Base-by-base conservation (phyloP, 805 yeast species). In the Candida maesae region DNA sequence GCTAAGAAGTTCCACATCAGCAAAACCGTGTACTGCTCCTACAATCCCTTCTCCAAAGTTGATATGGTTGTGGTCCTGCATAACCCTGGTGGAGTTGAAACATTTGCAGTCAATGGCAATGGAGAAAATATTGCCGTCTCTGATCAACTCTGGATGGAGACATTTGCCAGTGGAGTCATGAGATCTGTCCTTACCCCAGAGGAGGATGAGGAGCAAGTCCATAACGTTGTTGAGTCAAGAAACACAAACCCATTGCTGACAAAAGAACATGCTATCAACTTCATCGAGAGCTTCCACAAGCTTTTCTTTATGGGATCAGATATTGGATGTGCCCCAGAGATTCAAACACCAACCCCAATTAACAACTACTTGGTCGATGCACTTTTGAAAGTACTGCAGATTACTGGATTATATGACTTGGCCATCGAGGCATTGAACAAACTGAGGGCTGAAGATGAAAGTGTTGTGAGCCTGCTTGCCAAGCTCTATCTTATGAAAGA, bases 161-260 rank as follows among this genome's bases (percentile, higher is more conserved):
- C 69, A 2, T 70, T 66, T 47, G 60, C 62, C 25, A 65, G 88
- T 55, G 81, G 89, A 2, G 73, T 89, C 47, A 79, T 88, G 18
- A 74, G 99, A 53, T 67, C 90, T 7, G 61, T 93, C 32, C 65
- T 88, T 41, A 78, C 78, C 20, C 60, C 65, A 6, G 86, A 78
- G 49, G 88, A 85, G 38, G 95, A 88, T 38, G 88, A 81, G 33
- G 91, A 84, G 61, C 81, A 64, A 65, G 84, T 67, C 55, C 70
- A 72, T 34, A 72, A 76, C 37, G 73, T 93, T 41, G 95, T 89
- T 9, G 95, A 90, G 58, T 83, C 93, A 28, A 76, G 96, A 50
- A 79, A 83, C 44, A 70, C 87, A 42, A 84, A 88, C 53, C 97
- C 97, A 5, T 74, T 93, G 45, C 57, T 70, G 20, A 65, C 63